Percentiles rank a stretch among this genome's conserved stretches.
These are phyloP conservation scores for Chlamydomonas sp. DNA, from an alignment of 139 green algal genomes.

Conservation along the genomic window DNA sequence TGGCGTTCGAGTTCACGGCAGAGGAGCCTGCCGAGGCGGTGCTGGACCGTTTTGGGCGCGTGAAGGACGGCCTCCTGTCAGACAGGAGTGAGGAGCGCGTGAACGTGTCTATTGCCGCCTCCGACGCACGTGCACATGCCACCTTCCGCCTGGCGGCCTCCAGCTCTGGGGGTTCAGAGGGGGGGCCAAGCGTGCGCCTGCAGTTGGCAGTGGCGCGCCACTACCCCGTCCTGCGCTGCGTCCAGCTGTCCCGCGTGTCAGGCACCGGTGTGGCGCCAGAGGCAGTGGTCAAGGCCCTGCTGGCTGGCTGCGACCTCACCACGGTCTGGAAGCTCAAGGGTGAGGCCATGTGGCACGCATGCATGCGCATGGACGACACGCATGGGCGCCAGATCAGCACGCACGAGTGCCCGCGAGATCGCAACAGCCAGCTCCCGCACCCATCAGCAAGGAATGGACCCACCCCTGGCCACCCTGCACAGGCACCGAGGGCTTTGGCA, in stretches of 20 bases:
- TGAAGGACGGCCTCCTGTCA: conserved; percentile 21
- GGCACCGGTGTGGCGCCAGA: conserved; percentile 16
- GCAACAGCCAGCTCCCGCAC: no score
- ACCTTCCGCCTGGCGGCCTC: no score
- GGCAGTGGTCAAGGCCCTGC: conserved; percentile 32
- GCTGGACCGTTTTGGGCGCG: conserved; percentile 33
- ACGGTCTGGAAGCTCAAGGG: conserved; percentile 42
- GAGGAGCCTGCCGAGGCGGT: conserved; percentile 27
- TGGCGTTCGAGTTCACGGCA: conserved; percentile 31
- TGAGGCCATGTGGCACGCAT: no score
- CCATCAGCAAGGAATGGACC: no score
- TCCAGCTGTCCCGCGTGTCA: background rate
- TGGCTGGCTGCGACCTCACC: conserved; percentile 32
- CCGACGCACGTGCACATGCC: no score
- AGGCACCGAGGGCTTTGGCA: conserved; percentile 44
- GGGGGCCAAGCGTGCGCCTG: background rate
- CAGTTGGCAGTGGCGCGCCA: conserved; percentile 7
- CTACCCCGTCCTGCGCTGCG: conserved; percentile 27
- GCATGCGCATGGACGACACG: no score
- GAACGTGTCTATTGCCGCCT: no score
- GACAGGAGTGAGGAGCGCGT: conserved; percentile 26
- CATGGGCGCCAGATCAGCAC: no score
- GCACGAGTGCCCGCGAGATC: no score
- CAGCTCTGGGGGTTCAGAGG: background rate
- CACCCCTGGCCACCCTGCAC: no score